Conservation (phyloP, 805 yeast species). For the Komagataella kurtzmanii region DNA sequence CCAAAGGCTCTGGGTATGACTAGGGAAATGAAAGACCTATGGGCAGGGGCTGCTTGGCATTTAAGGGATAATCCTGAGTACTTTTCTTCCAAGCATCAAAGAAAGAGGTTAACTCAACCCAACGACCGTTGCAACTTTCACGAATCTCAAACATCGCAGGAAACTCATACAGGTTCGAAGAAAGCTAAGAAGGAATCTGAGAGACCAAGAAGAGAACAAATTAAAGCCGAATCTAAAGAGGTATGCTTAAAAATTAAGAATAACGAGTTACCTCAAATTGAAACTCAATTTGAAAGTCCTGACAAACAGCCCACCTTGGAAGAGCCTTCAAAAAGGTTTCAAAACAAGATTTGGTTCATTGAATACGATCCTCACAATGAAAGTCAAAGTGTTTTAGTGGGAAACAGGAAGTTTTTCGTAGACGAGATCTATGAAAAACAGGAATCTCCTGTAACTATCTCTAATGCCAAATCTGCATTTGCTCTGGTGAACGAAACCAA, state of each 20-base stretch:
- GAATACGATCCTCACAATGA: background rate
- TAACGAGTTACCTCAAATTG: background rate
- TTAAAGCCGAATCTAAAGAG: background rate
- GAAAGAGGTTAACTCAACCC: background rate
- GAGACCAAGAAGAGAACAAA: background rate
- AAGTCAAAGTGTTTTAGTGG: background rate
- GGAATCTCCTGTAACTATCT: background rate
- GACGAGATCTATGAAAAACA: background rate
- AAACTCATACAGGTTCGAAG: background rate
- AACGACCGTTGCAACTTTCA: background rate
- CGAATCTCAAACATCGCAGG: background rate
- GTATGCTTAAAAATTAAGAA: background rate
- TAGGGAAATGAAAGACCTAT: background rate
- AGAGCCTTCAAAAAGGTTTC: background rate
- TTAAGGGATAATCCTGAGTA: background rate
- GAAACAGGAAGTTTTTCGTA: background rate
- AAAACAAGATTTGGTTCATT: background rate
- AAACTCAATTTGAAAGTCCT: background rate
- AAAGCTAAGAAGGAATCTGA: background rate
- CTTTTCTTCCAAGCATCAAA: background rate
- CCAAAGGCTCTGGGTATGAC: background rate
- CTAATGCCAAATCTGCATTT: background rate
- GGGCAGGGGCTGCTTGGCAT: background rate
- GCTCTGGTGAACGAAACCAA: background rate
- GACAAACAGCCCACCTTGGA: background rate